These are phyloP conservation scores for Cucumis hystrix DNA, from an alignment of 306 rosid genomes.

Conservation along the genomic window DNA sequence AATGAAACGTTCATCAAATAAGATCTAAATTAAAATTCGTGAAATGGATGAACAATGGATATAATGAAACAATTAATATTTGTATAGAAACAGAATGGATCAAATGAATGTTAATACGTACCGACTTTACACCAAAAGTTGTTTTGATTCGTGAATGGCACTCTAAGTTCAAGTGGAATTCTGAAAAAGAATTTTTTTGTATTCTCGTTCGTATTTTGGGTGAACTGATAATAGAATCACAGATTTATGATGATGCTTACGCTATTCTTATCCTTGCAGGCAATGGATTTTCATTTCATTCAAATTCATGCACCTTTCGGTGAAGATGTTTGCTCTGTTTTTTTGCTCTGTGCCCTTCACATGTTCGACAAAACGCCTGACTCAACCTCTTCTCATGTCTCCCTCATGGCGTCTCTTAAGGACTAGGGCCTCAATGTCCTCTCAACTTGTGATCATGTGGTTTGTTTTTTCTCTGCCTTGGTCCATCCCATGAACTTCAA, in stretches of 20 bases:
- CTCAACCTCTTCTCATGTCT: not conserved
- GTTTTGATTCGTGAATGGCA: not conserved
- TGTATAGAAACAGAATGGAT: not conserved
- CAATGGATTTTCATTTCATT: not conserved
- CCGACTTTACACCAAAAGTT: not conserved
- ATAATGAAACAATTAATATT: too few species aligned
- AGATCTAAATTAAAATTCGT: too few species aligned
- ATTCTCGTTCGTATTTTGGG: not conserved
- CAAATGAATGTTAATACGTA: not conserved
- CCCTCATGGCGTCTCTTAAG: not conserved
- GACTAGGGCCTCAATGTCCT: not conserved
- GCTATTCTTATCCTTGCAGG: not conserved
- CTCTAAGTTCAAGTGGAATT: not conserved
- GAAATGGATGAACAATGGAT: too few species aligned
- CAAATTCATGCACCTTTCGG: not conserved
- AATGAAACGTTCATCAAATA: too few species aligned
- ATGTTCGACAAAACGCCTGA: constrained; percentile 10
- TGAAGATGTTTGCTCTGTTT: not conserved
- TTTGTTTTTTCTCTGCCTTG: not conserved
- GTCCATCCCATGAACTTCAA: not conserved
- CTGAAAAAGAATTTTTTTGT: not conserved
- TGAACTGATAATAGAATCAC: not conserved
- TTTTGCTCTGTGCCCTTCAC: not conserved
- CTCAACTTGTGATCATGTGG: not conserved
- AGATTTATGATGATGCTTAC: not conserved